phyloP scores from a whole-genome alignment of 2,329 filamentous ascomycete species.

The Xylariaceae sp. region DNA sequence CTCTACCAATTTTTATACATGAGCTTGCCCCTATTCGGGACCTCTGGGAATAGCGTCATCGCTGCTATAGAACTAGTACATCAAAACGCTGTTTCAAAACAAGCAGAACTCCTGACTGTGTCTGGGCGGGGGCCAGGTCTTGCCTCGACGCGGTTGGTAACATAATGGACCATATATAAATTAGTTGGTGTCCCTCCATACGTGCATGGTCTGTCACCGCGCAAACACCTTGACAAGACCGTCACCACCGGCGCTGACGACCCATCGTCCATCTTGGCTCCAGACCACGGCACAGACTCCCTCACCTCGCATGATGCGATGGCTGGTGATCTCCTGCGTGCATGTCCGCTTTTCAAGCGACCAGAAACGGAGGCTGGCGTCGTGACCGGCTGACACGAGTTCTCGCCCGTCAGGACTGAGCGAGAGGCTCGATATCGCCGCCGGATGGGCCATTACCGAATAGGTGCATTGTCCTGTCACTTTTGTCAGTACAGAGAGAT shows the following conservation, averaged over 20 bases:
- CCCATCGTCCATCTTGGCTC: slow-evolving; percentile 92
- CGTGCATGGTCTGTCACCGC: no score
- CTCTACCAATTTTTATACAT: no score
- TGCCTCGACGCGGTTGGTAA: no score
- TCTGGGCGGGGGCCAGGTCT: no score
- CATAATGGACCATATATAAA: no score
- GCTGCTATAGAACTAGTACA: no score
- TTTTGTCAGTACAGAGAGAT: no score
- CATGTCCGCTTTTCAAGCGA: slow-evolving; percentile 91
- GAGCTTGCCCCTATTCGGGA: no score
- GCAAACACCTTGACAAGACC: slow-evolving; percentile 92
- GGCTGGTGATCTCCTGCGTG: slow-evolving; percentile 89
- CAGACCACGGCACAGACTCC: slow-evolving; percentile 92
- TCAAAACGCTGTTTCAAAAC: no score
- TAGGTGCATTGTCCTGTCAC: slow-evolving; percentile 94
- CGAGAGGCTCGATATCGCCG: slow-evolving; percentile 84
- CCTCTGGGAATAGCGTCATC: no score
- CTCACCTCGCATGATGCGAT: slow-evolving; percentile 91
- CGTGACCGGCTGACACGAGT: slow-evolving; percentile 91
- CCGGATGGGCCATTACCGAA: slow-evolving; percentile 94
- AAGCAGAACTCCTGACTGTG: no score
- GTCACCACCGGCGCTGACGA: slow-evolving; percentile 90
- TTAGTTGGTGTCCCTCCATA: no score
- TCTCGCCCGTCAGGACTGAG: slow-evolving; percentile 90
- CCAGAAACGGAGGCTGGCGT: slow-evolving; percentile 95